Conservation (phyloP, 805 yeast genomes). For the Middelhovenomyces tepae region DNA sequence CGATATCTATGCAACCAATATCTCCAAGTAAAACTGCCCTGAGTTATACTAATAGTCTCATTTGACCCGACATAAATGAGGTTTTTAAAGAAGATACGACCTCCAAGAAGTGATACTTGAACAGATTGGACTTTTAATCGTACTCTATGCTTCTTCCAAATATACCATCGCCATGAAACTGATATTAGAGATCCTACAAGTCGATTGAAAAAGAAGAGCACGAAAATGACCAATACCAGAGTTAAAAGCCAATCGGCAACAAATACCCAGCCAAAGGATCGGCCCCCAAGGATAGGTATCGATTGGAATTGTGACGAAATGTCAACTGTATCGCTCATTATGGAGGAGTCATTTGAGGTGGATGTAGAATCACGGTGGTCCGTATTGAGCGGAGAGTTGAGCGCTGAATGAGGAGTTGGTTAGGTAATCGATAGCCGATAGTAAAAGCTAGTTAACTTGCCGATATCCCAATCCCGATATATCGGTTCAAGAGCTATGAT, state of each 20-base stretch:
- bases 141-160: conserved; percentile 58
- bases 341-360: no score
- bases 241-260: conserved; percentile 74
- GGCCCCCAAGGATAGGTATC: conserved; percentile 22
- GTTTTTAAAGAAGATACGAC: conserved; percentile 71
- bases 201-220: conserved; percentile 71
- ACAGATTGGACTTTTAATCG: conserved; percentile 63
- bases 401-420: no score
- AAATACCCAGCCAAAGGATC: conserved; percentile 57
- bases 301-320: no score
- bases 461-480: no score
- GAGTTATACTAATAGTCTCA: conserved; percentile 58
- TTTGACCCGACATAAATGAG: conserved; percentile 65
- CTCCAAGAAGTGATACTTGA: conserved; percentile 72
- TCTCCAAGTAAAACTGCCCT: conserved; percentile 78
- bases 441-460: no score
- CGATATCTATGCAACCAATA: conserved; percentile 64
- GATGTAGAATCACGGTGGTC: no score
- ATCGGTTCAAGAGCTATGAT: no score
- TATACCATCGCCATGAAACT: conserved; percentile 36
- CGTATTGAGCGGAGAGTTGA: no score
- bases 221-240: conserved; percentile 49
- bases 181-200: conserved; percentile 55
- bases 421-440: no score
- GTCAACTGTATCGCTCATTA: no score